Percentiles rank a stretch among this genome's conserved stretches.
Conservation (phyloP, 345 rosid species). For the Salix viminalis region DNA sequence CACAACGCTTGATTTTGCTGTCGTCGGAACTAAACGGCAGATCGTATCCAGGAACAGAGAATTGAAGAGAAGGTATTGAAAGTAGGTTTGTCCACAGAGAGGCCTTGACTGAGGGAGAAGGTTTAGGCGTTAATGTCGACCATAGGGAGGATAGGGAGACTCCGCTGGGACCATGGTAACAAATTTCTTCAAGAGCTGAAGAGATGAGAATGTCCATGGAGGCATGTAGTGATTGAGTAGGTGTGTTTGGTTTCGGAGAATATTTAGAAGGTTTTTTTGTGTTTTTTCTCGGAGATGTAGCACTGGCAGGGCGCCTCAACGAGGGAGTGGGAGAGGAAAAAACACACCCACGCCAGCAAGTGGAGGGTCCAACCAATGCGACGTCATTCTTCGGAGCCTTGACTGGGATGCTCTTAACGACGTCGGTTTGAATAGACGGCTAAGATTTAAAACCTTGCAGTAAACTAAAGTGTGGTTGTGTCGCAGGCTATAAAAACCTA, state of each 20-base stretch:
- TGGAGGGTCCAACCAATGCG: not conserved
- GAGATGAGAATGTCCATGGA: slow-evolving; percentile 54
- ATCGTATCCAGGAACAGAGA: slow-evolving; percentile 24
- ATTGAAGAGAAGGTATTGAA: slow-evolving; percentile 46
- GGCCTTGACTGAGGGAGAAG: slow-evolving; percentile 27
- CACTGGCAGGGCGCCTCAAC: not conserved
- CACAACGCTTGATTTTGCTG: slow-evolving; percentile 41
- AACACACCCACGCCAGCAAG: not conserved
- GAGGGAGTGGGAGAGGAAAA: not conserved
- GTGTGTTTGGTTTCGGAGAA: slow-evolving; percentile 1
- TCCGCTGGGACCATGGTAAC: slow-evolving; percentile 48
- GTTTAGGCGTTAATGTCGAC: slow-evolving; percentile 9
- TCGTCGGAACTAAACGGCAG: slow-evolving; percentile 25
- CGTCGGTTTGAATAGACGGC: not conserved
- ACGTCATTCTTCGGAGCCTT: not conserved
- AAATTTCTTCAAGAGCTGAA: slow-evolving; percentile 61
- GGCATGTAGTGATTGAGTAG: not conserved
- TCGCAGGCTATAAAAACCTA: not conserved
- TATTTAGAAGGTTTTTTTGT: not conserved
- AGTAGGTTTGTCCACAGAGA: slow-evolving; percentile 57
- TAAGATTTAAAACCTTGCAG: not conserved
- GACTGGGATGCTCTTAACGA: not conserved
- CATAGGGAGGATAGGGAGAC: slow-evolving; percentile 22
- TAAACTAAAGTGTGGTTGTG: not conserved
- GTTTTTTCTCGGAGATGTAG: not conserved